Conservation (phyloP, 768 basidiomycete genomes). For the Tulasnella sp. region DNA sequence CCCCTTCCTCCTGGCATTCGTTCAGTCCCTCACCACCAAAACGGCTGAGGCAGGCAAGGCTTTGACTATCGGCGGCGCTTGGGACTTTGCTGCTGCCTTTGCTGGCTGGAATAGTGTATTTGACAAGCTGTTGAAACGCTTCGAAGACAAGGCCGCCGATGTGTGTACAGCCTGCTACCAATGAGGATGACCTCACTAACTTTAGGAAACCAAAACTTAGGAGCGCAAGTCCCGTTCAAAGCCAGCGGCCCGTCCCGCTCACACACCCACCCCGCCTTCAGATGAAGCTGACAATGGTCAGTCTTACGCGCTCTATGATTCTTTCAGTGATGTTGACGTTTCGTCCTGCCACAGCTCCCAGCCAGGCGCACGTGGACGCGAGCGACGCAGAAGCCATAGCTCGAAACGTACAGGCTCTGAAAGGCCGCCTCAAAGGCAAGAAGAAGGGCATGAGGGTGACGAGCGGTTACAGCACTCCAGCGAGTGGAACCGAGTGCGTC, state of each 20-base stretch:
- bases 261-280: conserved; percentile 41
- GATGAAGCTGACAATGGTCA: conserved; percentile 41
- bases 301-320: neutral
- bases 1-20: conserved; percentile 76
- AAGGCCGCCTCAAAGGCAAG: conserved; percentile 69
- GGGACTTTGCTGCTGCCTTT: conserved; percentile 68
- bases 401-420: conserved; percentile 85
- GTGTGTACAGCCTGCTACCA: conserved; percentile 38
- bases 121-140: conserved; percentile 63
- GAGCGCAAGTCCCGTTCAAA: conserved; percentile 68
- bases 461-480: conserved; percentile 58
- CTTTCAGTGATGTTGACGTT: conserved; percentile 4
- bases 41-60: conserved; percentile 33
- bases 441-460: conserved; percentile 45
- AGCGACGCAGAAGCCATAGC: conserved; percentile 88
- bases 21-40: conserved; percentile 55
- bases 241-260: conserved; percentile 26
- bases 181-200: neutral
- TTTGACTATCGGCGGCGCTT: conserved; percentile 43
- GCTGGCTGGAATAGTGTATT: conserved; percentile 79
- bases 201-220: conserved; percentile 40
- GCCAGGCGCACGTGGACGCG: conserved; percentile 48
- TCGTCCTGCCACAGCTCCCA: conserved; percentile 41
- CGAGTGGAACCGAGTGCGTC: conserved; percentile 64
- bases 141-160: conserved; percentile 72